These are phyloP conservation scores for Calonectria multiphialidica DNA, from an alignment of 2,329 filamentous ascomycete species.

Conservation along the genomic window DNA sequence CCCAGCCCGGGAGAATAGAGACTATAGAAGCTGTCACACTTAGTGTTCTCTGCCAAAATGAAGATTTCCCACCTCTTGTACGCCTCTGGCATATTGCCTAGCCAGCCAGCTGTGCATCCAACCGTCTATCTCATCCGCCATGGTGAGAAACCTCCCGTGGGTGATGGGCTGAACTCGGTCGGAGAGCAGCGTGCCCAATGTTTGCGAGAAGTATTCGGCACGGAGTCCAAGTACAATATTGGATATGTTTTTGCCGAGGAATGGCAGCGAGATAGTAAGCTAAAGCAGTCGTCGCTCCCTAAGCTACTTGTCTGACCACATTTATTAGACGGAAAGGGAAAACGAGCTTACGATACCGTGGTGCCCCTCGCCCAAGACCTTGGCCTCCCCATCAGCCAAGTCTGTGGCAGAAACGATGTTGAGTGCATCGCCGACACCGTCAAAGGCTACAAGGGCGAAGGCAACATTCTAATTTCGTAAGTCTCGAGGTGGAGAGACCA, in stretches of 20 bases:
- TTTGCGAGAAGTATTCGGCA: neutral
- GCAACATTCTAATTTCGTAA: constrained; percentile 3
- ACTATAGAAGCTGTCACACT: neutral
- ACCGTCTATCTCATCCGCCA: neutral
- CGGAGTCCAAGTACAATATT: neutral
- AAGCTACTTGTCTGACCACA: neutral
- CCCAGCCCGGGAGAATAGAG: neutral
- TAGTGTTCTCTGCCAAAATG: neutral
- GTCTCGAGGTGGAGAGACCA: neutral
- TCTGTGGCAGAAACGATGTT: neutral
- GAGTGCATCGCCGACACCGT: neutral
- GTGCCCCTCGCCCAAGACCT: neutral
- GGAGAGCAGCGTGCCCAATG: neutral
- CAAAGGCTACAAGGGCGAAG: neutral
- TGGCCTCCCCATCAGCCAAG: neutral
- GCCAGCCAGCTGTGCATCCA: neutral
- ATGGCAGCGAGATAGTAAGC: neutral
- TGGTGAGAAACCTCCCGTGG: neutral
- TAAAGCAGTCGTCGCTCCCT: neutral
- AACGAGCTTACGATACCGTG: neutral
- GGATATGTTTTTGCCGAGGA: neutral
- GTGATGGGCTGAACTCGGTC: neutral
- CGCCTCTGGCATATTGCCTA: neutral
- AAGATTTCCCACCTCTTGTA: neutral
- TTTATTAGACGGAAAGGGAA: neutral